phyloP scores from a whole-genome alignment of 345 rosid genomes.

The Euphorbia tirucalli region DNA sequence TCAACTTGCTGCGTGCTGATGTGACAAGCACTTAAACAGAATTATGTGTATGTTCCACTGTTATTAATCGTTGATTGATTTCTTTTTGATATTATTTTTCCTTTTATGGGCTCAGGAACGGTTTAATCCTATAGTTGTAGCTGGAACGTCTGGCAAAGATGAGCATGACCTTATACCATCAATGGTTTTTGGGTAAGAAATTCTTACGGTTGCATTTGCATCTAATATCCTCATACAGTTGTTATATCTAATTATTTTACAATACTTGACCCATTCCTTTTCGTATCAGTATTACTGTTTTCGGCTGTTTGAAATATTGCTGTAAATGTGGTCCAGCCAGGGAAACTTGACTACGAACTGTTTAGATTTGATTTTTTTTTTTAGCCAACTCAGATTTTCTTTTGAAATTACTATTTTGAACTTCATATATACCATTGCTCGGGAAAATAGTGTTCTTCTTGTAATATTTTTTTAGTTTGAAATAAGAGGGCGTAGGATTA shows the following conservation, averaged over 20 bases:
- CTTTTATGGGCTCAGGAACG: constrained; percentile 50
- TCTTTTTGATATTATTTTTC: constrained; percentile 10
- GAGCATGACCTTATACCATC: constrained; percentile 77
- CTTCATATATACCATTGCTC: background rate
- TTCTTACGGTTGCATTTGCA: background rate
- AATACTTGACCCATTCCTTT: background rate
- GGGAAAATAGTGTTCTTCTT: too few relatives aligned
- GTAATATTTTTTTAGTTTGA: background rate
- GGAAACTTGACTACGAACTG: background rate
- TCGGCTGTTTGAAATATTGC: background rate
- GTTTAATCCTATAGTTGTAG: constrained; percentile 80
- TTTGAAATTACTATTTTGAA: too few relatives aligned
- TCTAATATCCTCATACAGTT: background rate
- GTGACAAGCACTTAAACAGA: background rate
- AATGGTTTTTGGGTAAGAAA: constrained; percentile 80
- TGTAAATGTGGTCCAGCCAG: background rate
- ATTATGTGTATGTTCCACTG: background rate
- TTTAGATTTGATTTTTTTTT: background rate
- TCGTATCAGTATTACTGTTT: background rate
- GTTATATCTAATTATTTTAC: background rate
- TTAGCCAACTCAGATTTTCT: background rate
- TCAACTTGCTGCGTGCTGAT: constrained; percentile 2
- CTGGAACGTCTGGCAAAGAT: constrained; percentile 26
- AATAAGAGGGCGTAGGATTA: background rate
- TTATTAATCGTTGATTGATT: constrained; percentile 14